Evolutionary conservation across 768 basidiomycete species (phyloP).

Genomic region (Boletus coccyginus): DNA sequence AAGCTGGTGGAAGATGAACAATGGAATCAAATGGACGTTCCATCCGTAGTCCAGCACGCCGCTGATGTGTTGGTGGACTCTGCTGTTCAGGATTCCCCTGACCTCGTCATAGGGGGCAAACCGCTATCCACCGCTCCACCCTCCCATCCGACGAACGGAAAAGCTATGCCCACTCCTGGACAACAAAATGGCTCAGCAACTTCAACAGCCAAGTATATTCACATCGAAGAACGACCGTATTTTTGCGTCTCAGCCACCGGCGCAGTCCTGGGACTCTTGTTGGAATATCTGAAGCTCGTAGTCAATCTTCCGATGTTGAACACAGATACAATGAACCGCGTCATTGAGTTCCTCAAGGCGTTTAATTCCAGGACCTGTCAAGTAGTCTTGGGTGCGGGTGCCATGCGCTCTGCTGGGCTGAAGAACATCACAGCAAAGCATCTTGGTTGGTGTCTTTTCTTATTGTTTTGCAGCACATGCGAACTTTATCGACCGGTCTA

Average conservation of each 20-base stretch:
- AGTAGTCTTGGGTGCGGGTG: slow-evolving; percentile 96
- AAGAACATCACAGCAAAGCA: slow-evolving; percentile 99
- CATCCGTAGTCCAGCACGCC: slow-evolving; percentile 61
- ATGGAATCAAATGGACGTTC: slow-evolving; percentile 80
- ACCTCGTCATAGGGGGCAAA: slow-evolving; percentile 45
- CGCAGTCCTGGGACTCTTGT: slow-evolving; percentile 64
- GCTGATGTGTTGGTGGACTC: slow-evolving; percentile 73
- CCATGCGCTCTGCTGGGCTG: slow-evolving; percentile 97
- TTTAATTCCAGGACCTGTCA: slow-evolving; percentile 99
- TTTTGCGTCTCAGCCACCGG: slow-evolving; percentile 85
- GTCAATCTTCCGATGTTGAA: slow-evolving; percentile 86
- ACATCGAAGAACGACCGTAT: slow-evolving; percentile 81
- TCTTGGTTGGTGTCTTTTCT: slow-evolving; percentile 56
- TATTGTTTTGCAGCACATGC: slow-evolving; percentile 17
- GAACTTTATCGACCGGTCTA: slow-evolving; percentile 32
- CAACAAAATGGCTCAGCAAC: slow-evolving; percentile 20
- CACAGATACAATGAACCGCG: slow-evolving; percentile 91
- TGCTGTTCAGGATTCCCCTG: slow-evolving; percentile 78
- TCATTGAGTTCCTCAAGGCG: slow-evolving; percentile 94
- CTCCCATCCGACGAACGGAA: slow-evolving; percentile 10
- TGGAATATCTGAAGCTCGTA: slow-evolving; percentile 86
- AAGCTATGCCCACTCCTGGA: slow-evolving; percentile 12
- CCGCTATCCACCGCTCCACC: background rate
- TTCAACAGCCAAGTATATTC: slow-evolving; percentile 54
- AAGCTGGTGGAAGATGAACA: slow-evolving; percentile 94